Evolutionary conservation across 1,284 basidiomycete species (phyloP).

Genomic region (Cryptococcus neoformans): DNA sequence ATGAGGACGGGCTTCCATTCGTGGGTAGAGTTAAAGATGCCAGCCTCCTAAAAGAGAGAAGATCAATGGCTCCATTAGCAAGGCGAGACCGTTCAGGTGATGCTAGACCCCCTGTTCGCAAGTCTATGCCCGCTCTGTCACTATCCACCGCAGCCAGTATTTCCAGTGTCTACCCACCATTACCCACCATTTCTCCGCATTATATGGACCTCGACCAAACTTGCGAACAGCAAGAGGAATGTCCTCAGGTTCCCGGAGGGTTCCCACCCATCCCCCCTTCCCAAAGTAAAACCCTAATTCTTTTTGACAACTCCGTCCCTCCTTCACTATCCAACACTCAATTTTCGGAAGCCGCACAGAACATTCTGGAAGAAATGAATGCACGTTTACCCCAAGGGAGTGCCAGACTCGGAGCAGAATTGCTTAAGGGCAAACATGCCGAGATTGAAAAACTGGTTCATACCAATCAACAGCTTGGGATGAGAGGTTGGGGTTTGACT

Average conservation of each 20-base stretch:
- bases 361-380: slow-evolving; percentile 41
- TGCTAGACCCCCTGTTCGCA: slow-evolving; percentile 16
- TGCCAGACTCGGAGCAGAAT: slow-evolving; percentile 29
- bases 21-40: slow-evolving; percentile 20
- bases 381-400: slow-evolving; percentile 29
- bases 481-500: slow-evolving; percentile 33
- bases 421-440: slow-evolving; percentile 42
- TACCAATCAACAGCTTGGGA: slow-evolving; percentile 23
- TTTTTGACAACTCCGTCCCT: slow-evolving; percentile 23
- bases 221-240: background rate
- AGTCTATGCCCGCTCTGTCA: slow-evolving; percentile 36
- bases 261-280: slow-evolving; percentile 18
- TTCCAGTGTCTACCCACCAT: slow-evolving; percentile 30
- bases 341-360: slow-evolving; percentile 35
- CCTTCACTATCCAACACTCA: slow-evolving; percentile 24
- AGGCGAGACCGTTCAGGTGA: background rate
- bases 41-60: slow-evolving; percentile 29
- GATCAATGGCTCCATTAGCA: slow-evolving; percentile 30
- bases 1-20: slow-evolving; percentile 34
- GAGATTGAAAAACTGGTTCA: slow-evolving; percentile 35
- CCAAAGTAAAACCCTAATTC: slow-evolving; percentile 10
- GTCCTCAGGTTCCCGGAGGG: slow-evolving; percentile 11
- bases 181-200: slow-evolving; percentile 17
- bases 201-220: slow-evolving; percentile 1
- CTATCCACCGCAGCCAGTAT: slow-evolving; percentile 16